Evolutionary conservation across 1,139 yeast species (phyloP).

Genomic region (Pichia sp.): DNA sequence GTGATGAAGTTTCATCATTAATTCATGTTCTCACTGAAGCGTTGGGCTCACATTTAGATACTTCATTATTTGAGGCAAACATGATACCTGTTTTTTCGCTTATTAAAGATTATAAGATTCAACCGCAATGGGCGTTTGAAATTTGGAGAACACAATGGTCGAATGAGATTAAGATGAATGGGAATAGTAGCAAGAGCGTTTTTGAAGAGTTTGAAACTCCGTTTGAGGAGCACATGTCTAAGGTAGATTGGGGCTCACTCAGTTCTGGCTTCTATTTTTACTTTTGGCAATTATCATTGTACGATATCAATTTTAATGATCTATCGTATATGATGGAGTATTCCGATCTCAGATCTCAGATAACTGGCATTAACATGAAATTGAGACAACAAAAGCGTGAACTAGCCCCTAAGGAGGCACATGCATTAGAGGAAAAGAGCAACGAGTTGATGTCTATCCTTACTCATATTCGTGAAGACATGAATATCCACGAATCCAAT

Average conservation of each 20-base stretch:
- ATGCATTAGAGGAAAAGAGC: constrained; percentile 21
- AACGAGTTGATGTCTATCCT: constrained; percentile 24
- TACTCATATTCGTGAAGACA: constrained; percentile 28
- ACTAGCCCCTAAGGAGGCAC: constrained; percentile 26
- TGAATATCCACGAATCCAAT: constrained; percentile 37
- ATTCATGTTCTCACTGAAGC: constrained; percentile 62
- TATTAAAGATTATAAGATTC: constrained; percentile 46
- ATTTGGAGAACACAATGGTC: constrained; percentile 60
- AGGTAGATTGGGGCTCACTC: constrained; percentile 36
- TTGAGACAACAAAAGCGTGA: constrained; percentile 34
- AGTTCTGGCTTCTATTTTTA: constrained; percentile 46
- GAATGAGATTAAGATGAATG: constrained; percentile 21
- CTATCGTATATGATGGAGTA: constrained; percentile 49
- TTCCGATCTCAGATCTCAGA: constrained; percentile 36
- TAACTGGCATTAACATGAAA: constrained; percentile 36
- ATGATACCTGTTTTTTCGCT: constrained; percentile 48
- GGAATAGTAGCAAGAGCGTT: constrained; percentile 13
- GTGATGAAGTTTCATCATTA: constrained; percentile 67
- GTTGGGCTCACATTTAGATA: constrained; percentile 47
- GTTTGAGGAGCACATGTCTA: constrained; percentile 27
- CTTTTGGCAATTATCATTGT: constrained; percentile 76
- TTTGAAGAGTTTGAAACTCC: constrained; percentile 24
- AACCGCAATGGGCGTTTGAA: constrained; percentile 70
- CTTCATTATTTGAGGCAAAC: constrained; percentile 34
- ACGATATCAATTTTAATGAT: constrained; percentile 63